phyloP scores from a whole-genome alignment of 805 yeast species.

The Kluyveromyces wickerhamii region DNA sequence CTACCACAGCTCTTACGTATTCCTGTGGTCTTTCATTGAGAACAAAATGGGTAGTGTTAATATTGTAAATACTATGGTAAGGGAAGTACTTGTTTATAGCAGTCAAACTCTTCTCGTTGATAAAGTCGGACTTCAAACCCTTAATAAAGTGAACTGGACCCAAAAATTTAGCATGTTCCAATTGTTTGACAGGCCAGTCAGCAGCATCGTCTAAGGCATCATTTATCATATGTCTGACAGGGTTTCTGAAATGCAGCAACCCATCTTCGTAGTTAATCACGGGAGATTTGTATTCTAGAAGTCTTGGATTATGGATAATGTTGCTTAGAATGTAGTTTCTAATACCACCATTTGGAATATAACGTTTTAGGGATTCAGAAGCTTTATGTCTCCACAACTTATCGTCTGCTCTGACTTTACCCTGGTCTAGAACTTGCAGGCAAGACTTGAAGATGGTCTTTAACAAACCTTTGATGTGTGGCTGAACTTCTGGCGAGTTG shows the following conservation, averaged over 20 bases:
- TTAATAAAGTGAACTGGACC: conserved; percentile 36
- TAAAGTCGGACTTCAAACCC: conserved; percentile 35
- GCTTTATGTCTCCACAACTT: conserved; percentile 26
- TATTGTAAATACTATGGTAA: conserved; percentile 14
- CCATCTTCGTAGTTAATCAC: conserved; percentile 24
- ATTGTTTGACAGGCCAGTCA: conserved; percentile 28
- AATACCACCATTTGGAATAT: conserved; percentile 19
- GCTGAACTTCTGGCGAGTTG: conserved; percentile 36
- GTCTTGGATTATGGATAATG: conserved; percentile 25
- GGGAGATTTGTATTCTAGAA: conserved; percentile 17
- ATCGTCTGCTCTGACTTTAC: conserved; percentile 19
- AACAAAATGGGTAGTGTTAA: conserved; percentile 32
- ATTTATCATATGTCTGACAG: conserved; percentile 26
- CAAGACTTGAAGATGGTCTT: conserved; percentile 33
- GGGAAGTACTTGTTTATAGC: conserved; percentile 25
- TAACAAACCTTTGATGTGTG: conserved; percentile 32
- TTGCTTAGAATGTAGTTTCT: conserved; percentile 36
- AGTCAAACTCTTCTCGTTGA: conserved; percentile 23
- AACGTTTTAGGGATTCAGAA: conserved; percentile 12
- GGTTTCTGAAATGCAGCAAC: conserved; percentile 29
- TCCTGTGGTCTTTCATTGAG: conserved; percentile 33
- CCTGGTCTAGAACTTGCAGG: conserved; percentile 17
- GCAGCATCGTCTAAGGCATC: conserved; percentile 25
- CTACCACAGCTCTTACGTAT: conserved; percentile 16
- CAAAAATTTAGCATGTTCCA: conserved; percentile 16